These are phyloP conservation scores for Hortaea werneckii DNA, from an alignment of 2,329 filamentous ascomycete species.

Conservation along the genomic window DNA sequence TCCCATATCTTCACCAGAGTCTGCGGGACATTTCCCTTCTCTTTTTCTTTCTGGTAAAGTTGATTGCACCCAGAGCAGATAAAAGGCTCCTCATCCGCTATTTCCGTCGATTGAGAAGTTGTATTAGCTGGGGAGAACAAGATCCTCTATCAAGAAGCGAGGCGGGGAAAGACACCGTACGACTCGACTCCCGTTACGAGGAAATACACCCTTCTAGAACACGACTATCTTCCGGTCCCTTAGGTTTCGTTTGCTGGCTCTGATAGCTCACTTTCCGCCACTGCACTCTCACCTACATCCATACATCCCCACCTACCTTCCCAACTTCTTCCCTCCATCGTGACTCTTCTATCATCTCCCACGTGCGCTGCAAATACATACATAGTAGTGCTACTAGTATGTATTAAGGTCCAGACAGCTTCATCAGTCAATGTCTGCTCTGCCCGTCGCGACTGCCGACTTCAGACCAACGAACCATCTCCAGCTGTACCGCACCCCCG, in stretches of 20 bases:
- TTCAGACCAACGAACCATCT: constrained; percentile 15
- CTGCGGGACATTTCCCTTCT: constrained; percentile 7
- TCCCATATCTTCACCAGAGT: too few species aligned
- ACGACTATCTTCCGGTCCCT: too few species aligned
- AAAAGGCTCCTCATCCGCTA: constrained; percentile 15
- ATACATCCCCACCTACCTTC: neutral
- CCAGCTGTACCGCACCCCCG: constrained; percentile 17
- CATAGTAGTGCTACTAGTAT: too few species aligned
- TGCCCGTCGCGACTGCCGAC: constrained; percentile 1
- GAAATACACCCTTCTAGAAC: constrained; percentile 2
- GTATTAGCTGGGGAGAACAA: constrained; percentile 44
- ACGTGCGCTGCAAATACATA: too few species aligned
- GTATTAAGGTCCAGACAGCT: too few species aligned
- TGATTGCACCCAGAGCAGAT: constrained; percentile 39
- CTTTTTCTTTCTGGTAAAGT: constrained; percentile 38
- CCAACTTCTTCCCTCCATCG: too few species aligned
- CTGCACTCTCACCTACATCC: too few species aligned
- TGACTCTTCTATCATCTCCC: too few species aligned
- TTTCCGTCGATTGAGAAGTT: constrained; percentile 36
- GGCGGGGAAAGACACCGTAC: constrained; percentile 12
- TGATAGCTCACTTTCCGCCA: too few species aligned
- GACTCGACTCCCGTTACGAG: constrained; percentile 25
- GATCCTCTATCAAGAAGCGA: constrained; percentile 26
- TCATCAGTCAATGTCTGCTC: constrained; percentile 5
- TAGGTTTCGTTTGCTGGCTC: too few species aligned